Evolutionary conservation across 139 green algal genomes (phyloP).

Genomic region (Ettlia oleoabundans): DNA sequence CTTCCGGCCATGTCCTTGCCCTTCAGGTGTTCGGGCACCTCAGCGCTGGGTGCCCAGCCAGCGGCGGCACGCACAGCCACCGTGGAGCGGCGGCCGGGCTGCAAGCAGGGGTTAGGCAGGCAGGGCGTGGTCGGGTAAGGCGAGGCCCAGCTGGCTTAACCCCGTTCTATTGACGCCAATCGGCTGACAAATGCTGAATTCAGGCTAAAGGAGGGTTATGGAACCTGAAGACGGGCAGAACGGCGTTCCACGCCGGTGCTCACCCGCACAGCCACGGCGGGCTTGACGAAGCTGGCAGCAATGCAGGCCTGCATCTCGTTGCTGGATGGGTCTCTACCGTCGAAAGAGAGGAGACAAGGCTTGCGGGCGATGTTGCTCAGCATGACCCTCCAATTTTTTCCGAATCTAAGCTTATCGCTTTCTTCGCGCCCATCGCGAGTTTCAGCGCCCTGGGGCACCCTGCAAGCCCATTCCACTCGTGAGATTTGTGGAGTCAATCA

Average conservation of each 20-base stretch:
- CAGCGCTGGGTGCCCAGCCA: constrained; percentile 19
- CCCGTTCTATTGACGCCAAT: no score
- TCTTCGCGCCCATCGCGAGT: background rate
- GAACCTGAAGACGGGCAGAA: background rate
- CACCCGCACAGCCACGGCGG: constrained; percentile 1
- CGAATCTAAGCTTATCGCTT: background rate
- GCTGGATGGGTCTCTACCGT: background rate
- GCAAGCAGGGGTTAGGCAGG: background rate
- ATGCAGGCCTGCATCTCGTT: background rate
- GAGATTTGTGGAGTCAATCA: background rate
- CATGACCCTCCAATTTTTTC: background rate
- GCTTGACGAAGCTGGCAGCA: constrained; percentile 4
- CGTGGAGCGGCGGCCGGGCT: constrained; percentile 27
- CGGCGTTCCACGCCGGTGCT: background rate
- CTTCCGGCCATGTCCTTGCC: constrained; percentile 33
- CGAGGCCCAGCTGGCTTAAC: no score
- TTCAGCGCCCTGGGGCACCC: background rate
- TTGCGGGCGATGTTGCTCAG: background rate
- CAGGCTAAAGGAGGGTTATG: no score
- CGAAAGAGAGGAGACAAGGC: background rate
- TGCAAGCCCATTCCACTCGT: background rate
- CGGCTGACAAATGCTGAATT: no score
- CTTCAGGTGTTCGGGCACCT: constrained; percentile 38
- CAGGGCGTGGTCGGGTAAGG: no score
- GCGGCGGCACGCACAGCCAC: constrained; percentile 33